Percentiles rank a stretch among this genome's conserved stretches.
Evolutionary conservation across 2,329 filamentous ascomycete genomes (phyloP).

Genomic region (Achaetomium macrosporum): DNA sequence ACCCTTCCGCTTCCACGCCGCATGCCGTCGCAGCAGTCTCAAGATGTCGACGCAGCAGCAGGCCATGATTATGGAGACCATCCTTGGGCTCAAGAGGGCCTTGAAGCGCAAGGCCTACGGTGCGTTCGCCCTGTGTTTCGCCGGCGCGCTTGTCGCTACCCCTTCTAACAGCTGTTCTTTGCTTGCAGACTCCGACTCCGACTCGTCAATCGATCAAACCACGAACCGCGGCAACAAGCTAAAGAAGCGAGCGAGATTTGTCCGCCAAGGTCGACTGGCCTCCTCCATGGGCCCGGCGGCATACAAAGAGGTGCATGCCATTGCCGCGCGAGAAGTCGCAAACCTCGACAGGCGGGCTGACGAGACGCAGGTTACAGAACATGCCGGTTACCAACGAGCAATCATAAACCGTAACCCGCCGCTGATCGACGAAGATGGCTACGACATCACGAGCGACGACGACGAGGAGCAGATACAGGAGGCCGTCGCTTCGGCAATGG

Average conservation of each 20-base stretch:
- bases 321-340: neutral
- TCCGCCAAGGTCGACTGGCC: conserved; percentile 63
- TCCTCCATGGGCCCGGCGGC: conserved; percentile 59
- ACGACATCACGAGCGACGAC: conserved; percentile 67
- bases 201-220: conserved; percentile 62
- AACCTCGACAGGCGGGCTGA: conserved; percentile 20
- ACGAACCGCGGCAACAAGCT: conserved; percentile 76
- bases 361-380: conserved; percentile 56
- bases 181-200: conserved; percentile 66
- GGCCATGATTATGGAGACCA: conserved; percentile 59
- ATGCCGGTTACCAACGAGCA: conserved; percentile 64
- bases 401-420: conserved; percentile 71
- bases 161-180: conserved; percentile 19
- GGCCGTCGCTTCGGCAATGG: conserved; percentile 56
- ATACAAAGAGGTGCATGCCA: conserved; percentile 60
- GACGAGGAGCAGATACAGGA: conserved; percentile 58
- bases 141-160: neutral
- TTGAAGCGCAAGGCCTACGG: conserved; percentile 59
- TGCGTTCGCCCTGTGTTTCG: conserved; percentile 28
- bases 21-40: conserved; percentile 4
- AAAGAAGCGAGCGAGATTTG: conserved; percentile 67
- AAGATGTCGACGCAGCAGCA: conserved; percentile 51
- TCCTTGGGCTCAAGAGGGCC: conserved; percentile 62
- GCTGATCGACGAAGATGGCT: conserved; percentile 71
- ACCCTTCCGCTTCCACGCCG: neutral